Conservation (phyloP, 148 eudicot species). For the Camellia japonica region DNA sequence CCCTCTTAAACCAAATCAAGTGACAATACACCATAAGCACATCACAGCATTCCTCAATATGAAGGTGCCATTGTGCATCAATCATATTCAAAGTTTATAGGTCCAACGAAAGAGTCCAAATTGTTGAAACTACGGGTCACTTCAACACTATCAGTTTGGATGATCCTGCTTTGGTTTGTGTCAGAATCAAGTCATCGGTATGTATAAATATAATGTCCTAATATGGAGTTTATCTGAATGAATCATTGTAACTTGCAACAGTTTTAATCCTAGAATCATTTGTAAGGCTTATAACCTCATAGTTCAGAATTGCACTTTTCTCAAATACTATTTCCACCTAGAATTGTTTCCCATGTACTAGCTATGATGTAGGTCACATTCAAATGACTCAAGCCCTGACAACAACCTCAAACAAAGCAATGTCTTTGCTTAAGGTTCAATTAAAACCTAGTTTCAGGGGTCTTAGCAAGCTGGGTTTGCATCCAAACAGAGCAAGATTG, state of each 20-base stretch:
- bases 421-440: too few species aligned
- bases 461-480: too few species aligned
- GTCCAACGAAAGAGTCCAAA: background rate
- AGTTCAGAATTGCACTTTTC: too few species aligned
- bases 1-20: background rate
- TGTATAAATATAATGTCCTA: background rate
- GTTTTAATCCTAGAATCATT: background rate
- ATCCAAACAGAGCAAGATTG: too few species aligned
- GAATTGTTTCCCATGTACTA: too few species aligned
- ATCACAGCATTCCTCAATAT: background rate
- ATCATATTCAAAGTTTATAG: background rate
- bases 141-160: background rate
- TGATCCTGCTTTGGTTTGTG: background rate
- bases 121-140: background rate
- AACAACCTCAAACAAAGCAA: too few species aligned
- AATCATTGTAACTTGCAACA: background rate
- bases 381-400: too few species aligned
- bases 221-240: background rate
- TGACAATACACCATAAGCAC: background rate
- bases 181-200: background rate
- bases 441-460: too few species aligned
- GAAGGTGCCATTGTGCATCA: background rate
- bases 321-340: too few species aligned
- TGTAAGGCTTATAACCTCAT: background rate
- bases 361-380: too few species aligned